Evolutionary conservation across 1,139 yeast genomes (phyloP), one percentile per base, ranked within the genome.

Genomic region (Kluyveromyces sp.): DNA sequence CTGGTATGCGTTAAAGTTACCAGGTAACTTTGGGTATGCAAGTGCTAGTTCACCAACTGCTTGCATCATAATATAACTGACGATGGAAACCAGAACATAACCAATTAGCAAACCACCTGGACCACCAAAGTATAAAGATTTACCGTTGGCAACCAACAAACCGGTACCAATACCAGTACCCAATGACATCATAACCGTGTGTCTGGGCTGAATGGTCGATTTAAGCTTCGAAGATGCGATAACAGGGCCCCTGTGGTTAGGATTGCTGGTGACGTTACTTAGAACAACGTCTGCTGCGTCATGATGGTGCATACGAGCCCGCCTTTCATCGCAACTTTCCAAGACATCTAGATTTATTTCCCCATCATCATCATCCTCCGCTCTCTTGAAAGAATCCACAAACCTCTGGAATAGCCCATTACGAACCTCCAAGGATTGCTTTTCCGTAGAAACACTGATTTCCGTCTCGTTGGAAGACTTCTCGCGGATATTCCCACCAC

Each of bases 91-190:
- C 43, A 81, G 61, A 46, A 76, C 75, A 60, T 83, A 85, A 47
- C 88, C 87, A 47, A 81, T 77, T 39, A 86, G 65, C 35, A 86
- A 68, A 31, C 86, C 82, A 3, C 85, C 92, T 2, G 95, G 94
- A 26, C 96, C 96, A 48, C 90, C 90, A 28, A 73, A 70, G 30
- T 68, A 63, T 53, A 86, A 69, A 4, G 88, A 77, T 25, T 72
- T 68, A 37, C 94, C 95, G 25, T 84, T 74, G 40, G 95, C 95
- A 39, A 87, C 80, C 49, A 79, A 73, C 42, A 83, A 67, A 45
- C 92, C 92, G 6, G 87, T 81, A 66, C 95, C 95, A 46, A 87
- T 83, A 52, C 89, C 83, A 25, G 92, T 85, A 25, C 94, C 95
- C 45, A 87, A 72, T 38, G 94, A 84, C 58, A 87, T 83, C 82